phyloP scores from a whole-genome alignment of 1,139 yeast species.

The Hanseniaspora sp. region DNA sequence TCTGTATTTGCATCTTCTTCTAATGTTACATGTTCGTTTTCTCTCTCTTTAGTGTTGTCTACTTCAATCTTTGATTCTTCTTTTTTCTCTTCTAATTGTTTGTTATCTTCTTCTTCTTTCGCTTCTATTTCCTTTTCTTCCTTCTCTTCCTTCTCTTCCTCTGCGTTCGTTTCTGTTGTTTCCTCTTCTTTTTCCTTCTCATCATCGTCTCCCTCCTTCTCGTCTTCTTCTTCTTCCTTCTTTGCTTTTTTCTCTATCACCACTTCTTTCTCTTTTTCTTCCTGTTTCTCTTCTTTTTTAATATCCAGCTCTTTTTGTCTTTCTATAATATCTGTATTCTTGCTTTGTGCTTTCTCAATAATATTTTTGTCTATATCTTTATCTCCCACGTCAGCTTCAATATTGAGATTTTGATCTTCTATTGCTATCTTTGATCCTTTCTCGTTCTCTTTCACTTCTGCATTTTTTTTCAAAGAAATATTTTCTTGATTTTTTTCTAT shows the following conservation, averaged over 20 bases:
- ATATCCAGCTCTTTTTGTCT: not conserved
- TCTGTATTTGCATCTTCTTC: constrained; percentile 13
- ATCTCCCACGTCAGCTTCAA: no score
- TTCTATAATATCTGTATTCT: not conserved
- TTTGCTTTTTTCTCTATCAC: not conserved
- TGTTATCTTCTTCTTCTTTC: not conserved
- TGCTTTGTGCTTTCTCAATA: no score
- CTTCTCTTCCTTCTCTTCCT: constrained; percentile 16
- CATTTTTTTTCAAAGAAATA: not conserved
- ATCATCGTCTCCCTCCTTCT: not conserved
- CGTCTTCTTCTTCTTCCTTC: not conserved
- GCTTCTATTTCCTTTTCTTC: constrained; percentile 14
- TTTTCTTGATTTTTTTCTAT: not conserved
- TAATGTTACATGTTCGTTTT: not conserved
- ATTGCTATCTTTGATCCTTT: no score
- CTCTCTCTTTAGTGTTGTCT: constrained; percentile 7
- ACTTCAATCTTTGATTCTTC: constrained; percentile 12
- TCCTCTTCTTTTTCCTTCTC: not conserved
- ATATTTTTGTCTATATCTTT: no score
- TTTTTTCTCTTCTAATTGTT: not conserved
- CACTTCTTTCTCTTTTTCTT: not conserved
- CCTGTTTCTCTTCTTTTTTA: no score
- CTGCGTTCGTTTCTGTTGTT: constrained; percentile 9
- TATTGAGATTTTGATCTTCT: no score
- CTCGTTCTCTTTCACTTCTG: no score